Conservation (phyloP, 2,329 filamentous ascomycete genomes). For the Aspergillus quadricinctus region DNA sequence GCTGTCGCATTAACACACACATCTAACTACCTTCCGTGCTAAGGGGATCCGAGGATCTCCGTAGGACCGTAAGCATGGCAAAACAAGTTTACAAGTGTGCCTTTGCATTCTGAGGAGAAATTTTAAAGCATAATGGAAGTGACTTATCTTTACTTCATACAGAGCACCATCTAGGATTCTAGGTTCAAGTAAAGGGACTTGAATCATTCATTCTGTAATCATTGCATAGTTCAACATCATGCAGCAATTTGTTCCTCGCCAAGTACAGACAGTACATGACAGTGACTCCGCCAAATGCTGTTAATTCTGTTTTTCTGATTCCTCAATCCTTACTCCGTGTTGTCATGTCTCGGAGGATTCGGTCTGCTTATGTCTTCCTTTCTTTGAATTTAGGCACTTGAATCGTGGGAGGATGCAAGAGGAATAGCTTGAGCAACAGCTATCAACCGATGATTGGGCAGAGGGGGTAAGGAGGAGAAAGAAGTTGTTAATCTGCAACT, state of each 20-base stretch:
- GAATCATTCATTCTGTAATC: too few species aligned
- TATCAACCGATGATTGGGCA: not conserved
- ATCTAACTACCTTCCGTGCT: not conserved
- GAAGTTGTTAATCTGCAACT: not conserved
- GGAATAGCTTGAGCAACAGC: not conserved
- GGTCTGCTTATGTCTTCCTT: too few species aligned
- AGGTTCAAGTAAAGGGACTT: too few species aligned
- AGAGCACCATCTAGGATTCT: too few species aligned
- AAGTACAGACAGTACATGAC: not conserved
- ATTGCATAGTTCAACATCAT: too few species aligned
- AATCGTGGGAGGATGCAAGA: not conserved
- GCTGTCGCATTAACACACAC: constrained; percentile 13
- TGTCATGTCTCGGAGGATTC: not conserved
- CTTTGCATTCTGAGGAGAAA: not conserved
- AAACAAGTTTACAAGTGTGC: not conserved
- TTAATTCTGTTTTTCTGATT: not conserved
- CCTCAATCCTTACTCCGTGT: not conserved
- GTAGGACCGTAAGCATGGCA: not conserved
- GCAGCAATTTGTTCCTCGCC: not conserved
- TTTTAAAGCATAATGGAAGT: not conserved
- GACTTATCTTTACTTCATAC: too few species aligned
- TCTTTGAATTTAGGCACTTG: too few species aligned
- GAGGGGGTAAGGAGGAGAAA: not conserved
- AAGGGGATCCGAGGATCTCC: constrained; percentile 9
- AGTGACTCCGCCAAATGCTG: not conserved